phyloP scores from a whole-genome alignment of 1,139 yeast species.

The Nakaseomyces nivariensis region DNA sequence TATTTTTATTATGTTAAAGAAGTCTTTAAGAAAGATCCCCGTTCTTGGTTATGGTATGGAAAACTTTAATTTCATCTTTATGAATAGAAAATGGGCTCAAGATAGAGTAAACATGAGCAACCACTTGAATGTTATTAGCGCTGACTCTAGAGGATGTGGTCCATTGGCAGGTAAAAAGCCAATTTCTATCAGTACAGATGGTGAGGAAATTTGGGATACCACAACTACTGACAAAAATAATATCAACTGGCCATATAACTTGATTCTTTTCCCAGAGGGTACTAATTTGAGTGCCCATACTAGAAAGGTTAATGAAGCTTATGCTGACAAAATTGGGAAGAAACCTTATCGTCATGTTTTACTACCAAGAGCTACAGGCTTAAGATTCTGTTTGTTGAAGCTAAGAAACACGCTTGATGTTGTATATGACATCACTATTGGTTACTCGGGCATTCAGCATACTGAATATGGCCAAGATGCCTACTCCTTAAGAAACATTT shows the following conservation, averaged over 20 bases:
- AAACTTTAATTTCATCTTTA: conserved; percentile 65
- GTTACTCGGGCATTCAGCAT: conserved; percentile 57
- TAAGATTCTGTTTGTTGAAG: conserved; percentile 54
- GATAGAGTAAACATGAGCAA: conserved; percentile 56
- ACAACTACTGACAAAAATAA: conserved; percentile 26
- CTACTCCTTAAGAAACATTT: conserved; percentile 56
- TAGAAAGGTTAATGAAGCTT: conserved; percentile 44
- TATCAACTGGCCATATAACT: conserved; percentile 38
- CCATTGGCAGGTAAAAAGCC: conserved; percentile 40
- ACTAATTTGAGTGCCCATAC: conserved; percentile 73
- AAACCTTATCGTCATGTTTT: conserved; percentile 51
- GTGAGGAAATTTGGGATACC: conserved; percentile 23
- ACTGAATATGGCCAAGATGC: conserved; percentile 70
- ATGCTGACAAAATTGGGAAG: conserved; percentile 42
- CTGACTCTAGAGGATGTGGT: conserved; percentile 38
- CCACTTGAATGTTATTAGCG: conserved; percentile 46
- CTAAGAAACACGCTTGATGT: conserved; percentile 52
- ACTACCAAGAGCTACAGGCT: conserved; percentile 75
- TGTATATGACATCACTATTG: conserved; percentile 77
- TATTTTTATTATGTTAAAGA: conserved; percentile 65
- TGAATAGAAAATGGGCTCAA: conserved; percentile 68
- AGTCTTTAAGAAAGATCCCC: conserved; percentile 67
- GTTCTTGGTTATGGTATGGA: conserved; percentile 82
- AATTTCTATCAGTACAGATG: conserved; percentile 13
- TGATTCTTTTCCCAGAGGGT: conserved; percentile 88